These are phyloP conservation scores for Phalaenopsis hybrid DNA, from an alignment of 116 monocot species.

Conservation along the genomic window DNA sequence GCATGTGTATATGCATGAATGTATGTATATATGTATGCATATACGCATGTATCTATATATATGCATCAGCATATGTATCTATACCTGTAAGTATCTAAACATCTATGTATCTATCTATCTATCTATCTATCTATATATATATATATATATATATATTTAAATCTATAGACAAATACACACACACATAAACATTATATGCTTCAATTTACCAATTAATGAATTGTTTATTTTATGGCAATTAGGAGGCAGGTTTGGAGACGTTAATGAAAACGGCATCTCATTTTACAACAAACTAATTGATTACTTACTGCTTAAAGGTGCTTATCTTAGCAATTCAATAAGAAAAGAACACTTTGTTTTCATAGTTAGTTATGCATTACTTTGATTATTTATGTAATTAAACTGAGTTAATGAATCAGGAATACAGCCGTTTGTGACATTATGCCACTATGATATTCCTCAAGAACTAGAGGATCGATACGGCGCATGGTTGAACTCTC, in stretches of 20 bases:
- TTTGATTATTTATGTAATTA: background rate
- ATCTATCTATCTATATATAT: no score
- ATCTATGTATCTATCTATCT: no score
- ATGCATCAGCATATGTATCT: no score
- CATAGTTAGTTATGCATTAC: background rate
- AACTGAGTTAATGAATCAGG: constrained; percentile 19
- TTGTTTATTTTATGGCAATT: background rate
- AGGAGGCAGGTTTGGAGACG: constrained; percentile 45
- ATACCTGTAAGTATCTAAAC: no score
- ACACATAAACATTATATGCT: background rate
- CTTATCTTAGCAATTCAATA: background rate
- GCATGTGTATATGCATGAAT: no score
- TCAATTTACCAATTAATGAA: no score
- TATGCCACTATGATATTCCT: constrained; percentile 39
- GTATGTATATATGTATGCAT: no score
- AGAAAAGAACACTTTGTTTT: background rate
- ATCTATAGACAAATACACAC: no score
- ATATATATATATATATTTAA: no score
- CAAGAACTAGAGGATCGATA: constrained; percentile 37
- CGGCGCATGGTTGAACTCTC: constrained; percentile 28
- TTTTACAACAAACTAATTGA: constrained; percentile 43
- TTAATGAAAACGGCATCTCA: constrained; percentile 31
- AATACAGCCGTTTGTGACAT: constrained; percentile 49
- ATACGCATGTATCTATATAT: no score
- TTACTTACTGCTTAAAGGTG: constrained; percentile 35